phyloP scores from a whole-genome alignment of 371 early-diverging fungal species.

The Mycotypha africana region DNA sequence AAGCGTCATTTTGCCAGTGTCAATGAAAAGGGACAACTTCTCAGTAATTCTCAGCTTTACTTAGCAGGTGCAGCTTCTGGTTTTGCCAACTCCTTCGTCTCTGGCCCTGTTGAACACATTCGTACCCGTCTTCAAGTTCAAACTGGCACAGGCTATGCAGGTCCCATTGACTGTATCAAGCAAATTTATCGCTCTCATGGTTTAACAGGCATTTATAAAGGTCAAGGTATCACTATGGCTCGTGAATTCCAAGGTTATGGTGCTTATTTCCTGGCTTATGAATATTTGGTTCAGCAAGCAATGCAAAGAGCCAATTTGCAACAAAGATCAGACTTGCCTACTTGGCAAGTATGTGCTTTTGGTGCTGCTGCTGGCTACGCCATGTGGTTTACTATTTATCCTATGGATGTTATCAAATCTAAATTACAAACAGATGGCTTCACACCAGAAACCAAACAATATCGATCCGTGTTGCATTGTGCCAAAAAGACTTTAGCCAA shows the following conservation, averaged over 20 bases:
- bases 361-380: constrained; percentile 80
- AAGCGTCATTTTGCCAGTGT: constrained; percentile 57
- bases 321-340: constrained; percentile 54
- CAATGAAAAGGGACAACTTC: constrained; percentile 34
- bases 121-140: constrained; percentile 78
- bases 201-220: constrained; percentile 73
- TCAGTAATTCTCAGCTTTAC: constrained; percentile 66
- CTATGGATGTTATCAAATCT: constrained; percentile 77
- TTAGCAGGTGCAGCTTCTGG: constrained; percentile 77
- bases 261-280: constrained; percentile 78
- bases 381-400: constrained; percentile 77
- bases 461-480: constrained; percentile 60
- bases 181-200: constrained; percentile 73
- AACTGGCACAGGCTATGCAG: constrained; percentile 49
- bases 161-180: constrained; percentile 69
- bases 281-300: constrained; percentile 65
- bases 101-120: constrained; percentile 83
- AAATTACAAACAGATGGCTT: constrained; percentile 79
- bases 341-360: constrained; percentile 61
- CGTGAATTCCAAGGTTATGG: constrained; percentile 81
- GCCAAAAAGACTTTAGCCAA: constrained; percentile 56
- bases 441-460: constrained; percentile 48
- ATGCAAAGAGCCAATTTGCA: constrained; percentile 44
- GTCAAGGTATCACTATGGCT: constrained; percentile 71
- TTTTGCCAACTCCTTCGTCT: too few species aligned